These are phyloP conservation scores for Hyaloscypha hepaticicola DNA, from an alignment of 495 filamentous ascomycete species.

Conservation along the genomic window DNA sequence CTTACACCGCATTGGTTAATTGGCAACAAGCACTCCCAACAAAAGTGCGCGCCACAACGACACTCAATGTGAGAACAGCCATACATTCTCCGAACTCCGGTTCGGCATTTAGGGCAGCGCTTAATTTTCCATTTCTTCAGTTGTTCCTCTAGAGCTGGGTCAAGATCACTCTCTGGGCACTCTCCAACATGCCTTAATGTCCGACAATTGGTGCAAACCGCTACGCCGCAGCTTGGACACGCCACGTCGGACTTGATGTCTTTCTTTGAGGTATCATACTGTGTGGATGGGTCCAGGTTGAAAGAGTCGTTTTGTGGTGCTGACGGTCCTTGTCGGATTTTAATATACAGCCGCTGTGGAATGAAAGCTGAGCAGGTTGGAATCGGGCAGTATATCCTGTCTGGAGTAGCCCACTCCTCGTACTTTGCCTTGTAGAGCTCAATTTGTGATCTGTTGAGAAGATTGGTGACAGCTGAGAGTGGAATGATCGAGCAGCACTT, in stretches of 20 bases:
- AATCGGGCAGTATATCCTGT: constrained; percentile 36
- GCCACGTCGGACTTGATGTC: constrained; percentile 11
- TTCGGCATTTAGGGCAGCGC: constrained; percentile 34
- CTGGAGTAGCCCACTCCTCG: constrained; percentile 34
- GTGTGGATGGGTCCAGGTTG: background rate
- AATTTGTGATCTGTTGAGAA: constrained; percentile 25
- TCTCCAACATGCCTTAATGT: constrained; percentile 23
- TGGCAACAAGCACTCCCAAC: constrained; percentile 26
- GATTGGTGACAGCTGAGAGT: constrained; percentile 13
- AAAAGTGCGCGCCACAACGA: constrained; percentile 34
- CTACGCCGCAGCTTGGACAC: constrained; percentile 28
- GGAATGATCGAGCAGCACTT: constrained; percentile 32
- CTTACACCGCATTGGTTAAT: constrained; percentile 18
- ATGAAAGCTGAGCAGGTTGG: constrained; percentile 36
- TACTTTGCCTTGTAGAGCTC: constrained; percentile 33
- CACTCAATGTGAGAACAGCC: constrained; percentile 34
- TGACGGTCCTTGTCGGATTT: background rate
- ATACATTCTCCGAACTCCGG: constrained; percentile 29
- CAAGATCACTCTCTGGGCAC: constrained; percentile 25
- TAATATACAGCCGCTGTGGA: constrained; percentile 22
- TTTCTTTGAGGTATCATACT: background rate
- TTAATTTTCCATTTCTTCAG: constrained; percentile 30
- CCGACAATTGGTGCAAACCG: constrained; percentile 29
- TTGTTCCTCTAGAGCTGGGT: constrained; percentile 22
- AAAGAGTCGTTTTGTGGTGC: background rate